phyloP scores from a whole-genome alignment of 2,329 filamentous ascomycete species.

The Cryphonectria carpinicola region DNA sequence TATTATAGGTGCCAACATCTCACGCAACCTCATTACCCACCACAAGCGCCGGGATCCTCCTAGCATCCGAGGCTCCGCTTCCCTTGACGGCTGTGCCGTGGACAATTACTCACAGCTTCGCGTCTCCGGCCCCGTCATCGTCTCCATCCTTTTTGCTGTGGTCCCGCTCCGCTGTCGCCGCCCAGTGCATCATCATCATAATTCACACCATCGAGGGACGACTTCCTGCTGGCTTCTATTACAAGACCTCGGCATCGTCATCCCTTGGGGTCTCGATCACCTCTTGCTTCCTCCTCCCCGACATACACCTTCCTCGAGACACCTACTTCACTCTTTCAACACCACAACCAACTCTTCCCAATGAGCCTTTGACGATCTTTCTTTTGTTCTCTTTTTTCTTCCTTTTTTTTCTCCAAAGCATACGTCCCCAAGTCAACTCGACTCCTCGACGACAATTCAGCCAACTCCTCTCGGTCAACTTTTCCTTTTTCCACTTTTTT shows the following conservation, averaged over 20 bases:
- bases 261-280: conserved; percentile 8
- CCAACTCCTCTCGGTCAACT: conserved; percentile 18
- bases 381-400: conserved; percentile 31
- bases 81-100: conserved; percentile 29
- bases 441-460: conserved; percentile 35
- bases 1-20: conserved; percentile 38
- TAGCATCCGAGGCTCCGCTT: conserved; percentile 26
- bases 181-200: conserved; percentile 8
- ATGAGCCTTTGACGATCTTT: conserved; percentile 38
- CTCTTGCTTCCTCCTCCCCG: conserved; percentile 3
- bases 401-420: conserved; percentile 25
- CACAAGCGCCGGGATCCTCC: conserved; percentile 33
- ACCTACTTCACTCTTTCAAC: conserved; percentile 26
- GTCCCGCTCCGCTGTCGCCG: conserved; percentile 11
- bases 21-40: conserved; percentile 40
- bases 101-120: conserved; percentile 27
- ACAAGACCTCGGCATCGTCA: conserved; percentile 22
- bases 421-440: conserved; percentile 34
- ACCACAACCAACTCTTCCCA: conserved; percentile 24
- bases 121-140: conserved; percentile 22
- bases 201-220: conserved; percentile 16
- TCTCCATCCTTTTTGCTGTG: conserved; percentile 1
- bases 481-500: conserved; percentile 36
- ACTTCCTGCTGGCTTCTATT: conserved; percentile 23
- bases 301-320: background rate